Conservation (phyloP, 805 yeast species). For the Babjeviella inositovora region DNA sequence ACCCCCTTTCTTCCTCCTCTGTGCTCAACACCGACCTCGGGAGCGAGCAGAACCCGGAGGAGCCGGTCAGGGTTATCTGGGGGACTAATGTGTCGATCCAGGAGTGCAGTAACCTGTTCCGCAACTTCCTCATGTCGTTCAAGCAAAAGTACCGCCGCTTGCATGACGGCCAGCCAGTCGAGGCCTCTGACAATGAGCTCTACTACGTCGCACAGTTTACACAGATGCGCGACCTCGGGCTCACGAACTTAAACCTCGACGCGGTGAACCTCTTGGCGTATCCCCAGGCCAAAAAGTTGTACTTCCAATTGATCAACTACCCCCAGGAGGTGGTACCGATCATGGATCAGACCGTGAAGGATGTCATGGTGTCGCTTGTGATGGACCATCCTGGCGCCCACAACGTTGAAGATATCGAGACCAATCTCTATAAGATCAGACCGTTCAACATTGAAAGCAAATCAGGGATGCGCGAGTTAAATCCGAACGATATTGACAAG, state of each 20-base stretch:
- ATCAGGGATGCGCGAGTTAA: conserved; percentile 80
- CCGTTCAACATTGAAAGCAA: conserved; percentile 69
- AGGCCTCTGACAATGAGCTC: conserved; percentile 42
- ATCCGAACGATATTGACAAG: conserved; percentile 90
- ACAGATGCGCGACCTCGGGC: conserved; percentile 62
- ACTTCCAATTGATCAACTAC: conserved; percentile 74
- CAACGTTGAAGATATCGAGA: conserved; percentile 52
- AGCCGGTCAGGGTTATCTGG: conserved; percentile 89
- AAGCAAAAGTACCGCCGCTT: conserved; percentile 55
- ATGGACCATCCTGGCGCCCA: conserved; percentile 36
- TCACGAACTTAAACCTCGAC: conserved; percentile 75
- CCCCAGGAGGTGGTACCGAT: conserved; percentile 96
- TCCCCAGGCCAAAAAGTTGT: conserved; percentile 62
- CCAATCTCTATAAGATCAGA: conserved; percentile 71
- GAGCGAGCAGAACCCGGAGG: conserved; percentile 25
- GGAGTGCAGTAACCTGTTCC: conserved; percentile 68
- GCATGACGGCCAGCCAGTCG: conserved; percentile 20
- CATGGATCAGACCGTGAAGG: conserved; percentile 93
- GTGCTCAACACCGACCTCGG: conserved; percentile 5
- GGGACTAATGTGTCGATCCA: conserved; percentile 93
- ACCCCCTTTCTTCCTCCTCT: conserved; percentile 1
- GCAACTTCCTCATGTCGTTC: conserved; percentile 74
- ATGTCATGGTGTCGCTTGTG: conserved; percentile 65
- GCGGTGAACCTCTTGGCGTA: conserved; percentile 65
- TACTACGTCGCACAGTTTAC: conserved; percentile 62